Evolutionary conservation across 495 filamentous ascomycete species (phyloP).

Genomic region (Zalerion maritima): DNA sequence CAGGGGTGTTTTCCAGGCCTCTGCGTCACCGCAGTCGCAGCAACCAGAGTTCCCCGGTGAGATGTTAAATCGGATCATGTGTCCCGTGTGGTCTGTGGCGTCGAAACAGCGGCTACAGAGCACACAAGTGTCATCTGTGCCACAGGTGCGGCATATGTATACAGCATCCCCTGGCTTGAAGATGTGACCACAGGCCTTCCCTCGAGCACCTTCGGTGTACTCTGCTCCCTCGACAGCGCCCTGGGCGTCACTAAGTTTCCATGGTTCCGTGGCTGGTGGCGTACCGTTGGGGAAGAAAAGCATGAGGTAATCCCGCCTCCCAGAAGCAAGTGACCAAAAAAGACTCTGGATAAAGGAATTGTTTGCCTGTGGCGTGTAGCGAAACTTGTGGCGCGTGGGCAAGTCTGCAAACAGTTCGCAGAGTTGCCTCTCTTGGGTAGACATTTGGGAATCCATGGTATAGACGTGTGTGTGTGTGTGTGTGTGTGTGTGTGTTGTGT

Average conservation of each 20-base stretch:
- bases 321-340: conserved; percentile 69
- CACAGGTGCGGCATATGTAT: conserved; percentile 87
- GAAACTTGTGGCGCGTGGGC: conserved; percentile 50
- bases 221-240: conserved; percentile 88
- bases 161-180: conserved; percentile 85
- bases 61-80: conserved; percentile 73
- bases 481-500: no score
- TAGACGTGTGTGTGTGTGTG: no score
- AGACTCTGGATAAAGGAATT: conserved; percentile 60
- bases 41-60: conserved; percentile 86
- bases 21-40: conserved; percentile 90
- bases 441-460: conserved; percentile 34
- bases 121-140: conserved; percentile 72
- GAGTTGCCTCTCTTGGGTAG: conserved; percentile 65
- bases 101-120: conserved; percentile 88
- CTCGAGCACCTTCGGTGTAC: conserved; percentile 81
- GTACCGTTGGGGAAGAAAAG: conserved; percentile 59
- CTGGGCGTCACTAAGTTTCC: conserved; percentile 73
- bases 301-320: conserved; percentile 53
- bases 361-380: conserved; percentile 55
- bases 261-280: conserved; percentile 29
- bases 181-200: conserved; percentile 95
- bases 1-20: conserved; percentile 80
- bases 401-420: conserved; percentile 60
- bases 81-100: conserved; percentile 84